Evolutionary conservation across 2,329 filamentous ascomycete genomes (phyloP), one percentile per base, ranked within the genome.

Genomic region (Rutstroemia sp.): DNA sequence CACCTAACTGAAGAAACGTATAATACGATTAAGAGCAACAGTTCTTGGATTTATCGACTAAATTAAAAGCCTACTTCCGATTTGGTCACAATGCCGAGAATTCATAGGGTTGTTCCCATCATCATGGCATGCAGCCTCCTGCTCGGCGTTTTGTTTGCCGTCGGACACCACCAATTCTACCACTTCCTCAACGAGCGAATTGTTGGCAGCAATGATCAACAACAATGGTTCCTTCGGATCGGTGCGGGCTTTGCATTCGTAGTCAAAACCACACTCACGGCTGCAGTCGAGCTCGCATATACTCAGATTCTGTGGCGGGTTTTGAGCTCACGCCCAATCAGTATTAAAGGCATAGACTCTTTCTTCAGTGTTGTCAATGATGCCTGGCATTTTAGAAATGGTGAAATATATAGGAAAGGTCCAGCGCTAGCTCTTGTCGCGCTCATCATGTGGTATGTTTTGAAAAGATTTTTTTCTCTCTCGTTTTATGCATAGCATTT

Each of bases 91-190:
- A 41, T 41, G 38, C 14, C 5, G 18, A 16, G 2, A 18, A 16
- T 41, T 16, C 38, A 41, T 16, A 18, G 12, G 14, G 10, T 41
- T 18, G 38, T 41, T 18, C 38, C 38, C 14, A 41, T 41, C 38
- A 41, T 12, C 18, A 41, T 41, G 38, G 38, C 8, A 16, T 41
- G 38, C 38, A 41, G 14, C 12, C 46, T 49, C 27, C 19, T 49
- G 4, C 27, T 49, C n/a, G 47, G 47, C 27, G n/a, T 16, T 12
- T 37, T 49, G n/a, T 23, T 18, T 18, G 47, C 47, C 16, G 47
- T 49, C 25, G 47, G 27, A 37, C 47, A 49, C 27, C 47, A 49
- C 47, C 47, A 34, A 23, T 49, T 49, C 27, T 49, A 49, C 27
- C 47, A 49, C 6, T 49, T 30, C n/a, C 47, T 49, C n/a, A 49